A percentile compares a stretch with the other conserved stretches of the same genome.
phyloP scores from a whole-genome alignment of 345 rosid genomes.

The Xanthoceras sorbifolium region DNA sequence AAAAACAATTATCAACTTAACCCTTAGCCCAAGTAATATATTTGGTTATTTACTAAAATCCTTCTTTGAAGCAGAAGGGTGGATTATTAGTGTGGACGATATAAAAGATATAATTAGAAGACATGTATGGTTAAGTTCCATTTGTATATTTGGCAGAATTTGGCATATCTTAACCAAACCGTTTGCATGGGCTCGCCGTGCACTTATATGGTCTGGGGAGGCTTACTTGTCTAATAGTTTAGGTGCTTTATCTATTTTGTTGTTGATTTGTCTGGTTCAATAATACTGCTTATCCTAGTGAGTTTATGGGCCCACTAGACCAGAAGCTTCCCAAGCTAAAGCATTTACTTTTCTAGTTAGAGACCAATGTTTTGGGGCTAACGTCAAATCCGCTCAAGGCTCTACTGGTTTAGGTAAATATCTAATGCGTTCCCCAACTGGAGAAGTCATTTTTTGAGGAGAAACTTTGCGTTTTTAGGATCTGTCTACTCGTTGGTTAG shows the following conservation, averaged over 20 bases:
- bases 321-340: background rate
- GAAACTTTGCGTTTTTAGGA: no score
- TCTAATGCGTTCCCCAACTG: background rate
- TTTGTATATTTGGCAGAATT: slow-evolving; percentile 7
- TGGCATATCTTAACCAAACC: slow-evolving; percentile 14
- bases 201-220: slow-evolving; percentile 19
- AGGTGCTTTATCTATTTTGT: background rate
- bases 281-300: background rate
- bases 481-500: no score
- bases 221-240: slow-evolving; percentile 16
- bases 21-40: background rate
- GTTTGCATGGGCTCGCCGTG: slow-evolving; percentile 1
- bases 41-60: background rate
- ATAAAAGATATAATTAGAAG: slow-evolving; percentile 10
- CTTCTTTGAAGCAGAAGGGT: background rate
- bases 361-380: background rate
- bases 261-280: background rate
- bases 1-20: no score
- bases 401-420: background rate
- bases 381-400: background rate
- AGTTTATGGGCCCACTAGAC: background rate
- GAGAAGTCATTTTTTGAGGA: background rate
- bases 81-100: slow-evolving; percentile 12
- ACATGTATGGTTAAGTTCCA: slow-evolving; percentile 13
- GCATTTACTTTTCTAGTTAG: background rate